These are phyloP conservation scores for Phytophthora megakarya DNA, from an alignment of 352 stramenopile species.

Conservation along the genomic window DNA sequence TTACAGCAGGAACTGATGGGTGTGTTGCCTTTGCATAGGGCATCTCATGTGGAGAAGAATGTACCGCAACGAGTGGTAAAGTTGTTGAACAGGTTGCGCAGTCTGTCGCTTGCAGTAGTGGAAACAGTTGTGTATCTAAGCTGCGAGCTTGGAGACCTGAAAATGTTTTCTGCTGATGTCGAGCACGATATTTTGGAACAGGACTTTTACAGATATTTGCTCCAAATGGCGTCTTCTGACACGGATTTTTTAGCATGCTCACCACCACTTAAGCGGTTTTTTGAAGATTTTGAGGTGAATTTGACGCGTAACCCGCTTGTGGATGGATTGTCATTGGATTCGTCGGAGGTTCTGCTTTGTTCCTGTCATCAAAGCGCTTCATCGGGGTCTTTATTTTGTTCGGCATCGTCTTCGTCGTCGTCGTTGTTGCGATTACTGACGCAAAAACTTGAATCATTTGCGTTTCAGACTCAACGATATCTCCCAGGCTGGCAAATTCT, in stretches of 20 bases:
- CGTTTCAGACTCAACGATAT: constrained; percentile 41
- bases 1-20: constrained; percentile 47
- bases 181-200: constrained; percentile 40
- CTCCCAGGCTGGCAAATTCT: constrained; percentile 62
- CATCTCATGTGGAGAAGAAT: constrained; percentile 25
- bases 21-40: constrained; percentile 25
- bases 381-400: constrained; percentile 36
- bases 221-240: constrained; percentile 55
- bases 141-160: constrained; percentile 26
- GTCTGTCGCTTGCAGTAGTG: constrained; percentile 61
- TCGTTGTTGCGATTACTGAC: constrained; percentile 63
- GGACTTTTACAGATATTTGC: constrained; percentile 53
- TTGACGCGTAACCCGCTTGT: constrained; percentile 66
- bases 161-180: neutral
- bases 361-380: constrained; percentile 50
- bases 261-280: constrained; percentile 39
- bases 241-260: constrained; percentile 51
- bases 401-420: constrained; percentile 32
- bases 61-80: constrained; percentile 49
- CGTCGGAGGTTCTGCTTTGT: constrained; percentile 70
- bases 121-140: constrained; percentile 69
- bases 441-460: constrained; percentile 61
- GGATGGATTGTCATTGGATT: constrained; percentile 68
- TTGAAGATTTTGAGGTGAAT: constrained; percentile 51
- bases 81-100: constrained; percentile 63